phyloP scores from a whole-genome alignment of 306 rosid genomes.

The Lathyrus aphaca region DNA sequence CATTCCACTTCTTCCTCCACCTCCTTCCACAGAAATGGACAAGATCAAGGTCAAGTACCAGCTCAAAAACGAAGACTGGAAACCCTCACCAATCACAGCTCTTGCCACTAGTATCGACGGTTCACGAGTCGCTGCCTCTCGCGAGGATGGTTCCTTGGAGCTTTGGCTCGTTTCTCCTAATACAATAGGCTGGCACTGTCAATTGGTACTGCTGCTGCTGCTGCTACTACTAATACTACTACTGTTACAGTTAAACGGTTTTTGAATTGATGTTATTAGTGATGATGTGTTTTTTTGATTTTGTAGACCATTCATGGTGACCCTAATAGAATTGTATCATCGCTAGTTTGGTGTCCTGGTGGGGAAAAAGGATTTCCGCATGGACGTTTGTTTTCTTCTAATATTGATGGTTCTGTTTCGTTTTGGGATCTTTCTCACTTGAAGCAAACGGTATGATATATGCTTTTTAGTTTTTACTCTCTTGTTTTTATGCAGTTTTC shows the following conservation, averaged over 20 bases:
- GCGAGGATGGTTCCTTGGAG: constrained; percentile 88
- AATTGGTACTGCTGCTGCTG: constrained; percentile 40
- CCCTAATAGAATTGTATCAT: constrained; percentile 63
- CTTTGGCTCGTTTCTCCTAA: constrained; percentile 99
- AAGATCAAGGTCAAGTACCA: constrained; percentile 7
- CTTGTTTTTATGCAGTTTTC: neutral
- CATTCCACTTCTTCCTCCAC: neutral
- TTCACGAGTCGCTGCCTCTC: constrained; percentile 83
- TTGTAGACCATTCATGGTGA: constrained; percentile 81
- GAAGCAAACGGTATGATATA: constrained; percentile 68
- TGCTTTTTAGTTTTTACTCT: rapidly evolving
- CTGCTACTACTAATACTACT: too few species aligned
- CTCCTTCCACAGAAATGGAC: neutral
- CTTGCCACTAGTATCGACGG: constrained; percentile 84
- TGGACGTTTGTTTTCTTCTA: constrained; percentile 82
- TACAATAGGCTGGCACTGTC: constrained; percentile 96
- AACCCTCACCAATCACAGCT: constrained; percentile 78
- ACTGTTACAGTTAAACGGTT: too few species aligned
- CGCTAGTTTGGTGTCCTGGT: constrained; percentile 80
- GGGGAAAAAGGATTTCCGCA: constrained; percentile 53
- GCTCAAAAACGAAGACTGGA: constrained; percentile 65
- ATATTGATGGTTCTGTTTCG: constrained; percentile 77
- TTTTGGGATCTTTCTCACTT: constrained; percentile 83
- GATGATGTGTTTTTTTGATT: neutral
- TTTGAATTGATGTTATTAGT: too few species aligned